Evolutionary conservation across 768 basidiomycete species (phyloP), one percentile per base, ranked within the genome.

Genomic region (Macrolepiota fuliginosa): DNA sequence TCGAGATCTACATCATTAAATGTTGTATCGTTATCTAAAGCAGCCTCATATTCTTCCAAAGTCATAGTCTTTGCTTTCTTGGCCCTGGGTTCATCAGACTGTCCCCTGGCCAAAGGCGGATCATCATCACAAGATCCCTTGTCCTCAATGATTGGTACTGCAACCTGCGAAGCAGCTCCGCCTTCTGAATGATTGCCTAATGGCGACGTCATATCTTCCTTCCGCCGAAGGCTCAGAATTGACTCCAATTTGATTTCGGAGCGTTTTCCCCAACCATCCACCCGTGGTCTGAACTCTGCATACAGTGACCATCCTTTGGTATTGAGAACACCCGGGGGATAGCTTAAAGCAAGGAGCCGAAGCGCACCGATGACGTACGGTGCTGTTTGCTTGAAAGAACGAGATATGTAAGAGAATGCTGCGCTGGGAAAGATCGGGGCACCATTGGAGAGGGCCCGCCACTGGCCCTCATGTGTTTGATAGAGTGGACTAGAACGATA

Each of bases 331-430:
- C 79, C 70, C 0, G 82, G 77, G 7, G 77, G 63, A 65, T 84
- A 91, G 63, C 83, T 88, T 35, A 79, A 74, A 3, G 86, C 88
- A 37, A 93, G 77, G 32, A 92, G 77, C 57, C 82, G 84, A 66
- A 94, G 73, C 4, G 91, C 87, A 4, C 96, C 96, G 13, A 96
- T 74, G 25, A 96, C 77, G 63, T 87, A 77, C 2, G 92, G 87
- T 15, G 88, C 83, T 1, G 90, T 91, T 72, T 96, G 92, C 45
- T 87, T 83, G 68, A 97, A 85, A 1, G 92, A 80, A 22, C 86
- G 83, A 11, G 87, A 85, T 61, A 98, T 88, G 71, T 98, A 98
- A 0, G 85, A 83, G 69, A 89, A 96, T 2, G 95, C 91, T n/a
- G 79, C 72, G 52, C 81, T 79, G 1, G 96, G 94, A 40, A 82